A percentile compares a stretch with the other conserved stretches of the same genome.
Conservation (phyloP, 2,329 filamentous ascomycete genomes). For the Stachybotrys chartarum region DNA sequence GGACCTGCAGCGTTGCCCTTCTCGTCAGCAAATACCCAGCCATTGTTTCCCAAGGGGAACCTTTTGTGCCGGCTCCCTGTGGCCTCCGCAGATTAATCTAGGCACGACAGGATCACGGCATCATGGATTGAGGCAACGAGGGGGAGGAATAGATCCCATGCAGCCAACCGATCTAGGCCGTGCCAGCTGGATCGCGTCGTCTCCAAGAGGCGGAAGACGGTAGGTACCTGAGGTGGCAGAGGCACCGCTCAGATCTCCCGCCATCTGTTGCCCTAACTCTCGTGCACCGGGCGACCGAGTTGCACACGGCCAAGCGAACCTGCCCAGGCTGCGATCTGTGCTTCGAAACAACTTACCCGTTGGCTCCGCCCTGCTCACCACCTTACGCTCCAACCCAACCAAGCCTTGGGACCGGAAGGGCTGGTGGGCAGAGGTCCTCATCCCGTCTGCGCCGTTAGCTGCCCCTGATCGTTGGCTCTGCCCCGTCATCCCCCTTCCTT, state of each 20-base stretch:
- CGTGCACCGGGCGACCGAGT: background rate
- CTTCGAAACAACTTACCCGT: background rate
- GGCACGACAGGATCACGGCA: background rate
- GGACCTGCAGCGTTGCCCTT: background rate
- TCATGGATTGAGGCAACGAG: too few species aligned
- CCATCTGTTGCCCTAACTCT: background rate
- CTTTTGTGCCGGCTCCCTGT: background rate
- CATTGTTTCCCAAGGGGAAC: background rate
- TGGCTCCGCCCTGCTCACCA: too few species aligned
- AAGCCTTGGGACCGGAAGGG: background rate
- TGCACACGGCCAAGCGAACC: background rate
- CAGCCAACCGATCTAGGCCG: too few species aligned
- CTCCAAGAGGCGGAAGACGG: too few species aligned
- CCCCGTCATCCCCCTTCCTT: background rate
- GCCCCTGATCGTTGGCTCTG: background rate
- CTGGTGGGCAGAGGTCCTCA: background rate
- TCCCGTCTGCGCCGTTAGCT: background rate
- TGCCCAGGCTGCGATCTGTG: background rate
- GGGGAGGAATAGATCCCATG: too few species aligned
- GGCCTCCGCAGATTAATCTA: background rate
- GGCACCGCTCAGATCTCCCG: too few species aligned
- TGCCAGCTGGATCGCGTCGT: too few species aligned
- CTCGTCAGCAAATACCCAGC: background rate
- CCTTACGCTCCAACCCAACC: too few species aligned
- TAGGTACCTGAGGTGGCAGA: too few species aligned